phyloP scores from a whole-genome alignment of 2,329 filamentous ascomycete genomes.

The Chrysosporium keratinophilum region DNA sequence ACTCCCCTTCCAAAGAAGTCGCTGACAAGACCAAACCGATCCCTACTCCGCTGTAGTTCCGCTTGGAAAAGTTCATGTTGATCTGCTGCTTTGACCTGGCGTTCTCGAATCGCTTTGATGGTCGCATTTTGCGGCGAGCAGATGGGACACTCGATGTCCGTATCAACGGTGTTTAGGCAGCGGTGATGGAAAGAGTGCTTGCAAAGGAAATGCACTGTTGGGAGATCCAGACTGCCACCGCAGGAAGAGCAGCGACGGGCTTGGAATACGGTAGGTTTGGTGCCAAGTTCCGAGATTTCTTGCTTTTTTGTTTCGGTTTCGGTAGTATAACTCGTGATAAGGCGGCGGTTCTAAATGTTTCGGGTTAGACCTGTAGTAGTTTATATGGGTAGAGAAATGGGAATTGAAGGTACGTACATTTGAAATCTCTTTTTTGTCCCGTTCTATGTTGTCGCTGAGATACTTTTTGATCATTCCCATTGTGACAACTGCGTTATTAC shows the following conservation, averaged over 20 bases:
- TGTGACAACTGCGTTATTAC: constrained; percentile 69
- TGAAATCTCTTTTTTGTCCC: constrained; percentile 76
- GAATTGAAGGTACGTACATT: constrained; percentile 29
- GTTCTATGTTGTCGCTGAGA: constrained; percentile 74
- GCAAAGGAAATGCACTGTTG: constrained; percentile 90
- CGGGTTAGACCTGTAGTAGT: constrained; percentile 1
- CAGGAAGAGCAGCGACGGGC: constrained; percentile 81
- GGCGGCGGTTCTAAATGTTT: constrained; percentile 53
- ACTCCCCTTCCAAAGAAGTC: constrained; percentile 94
- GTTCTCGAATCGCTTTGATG: constrained; percentile 72
- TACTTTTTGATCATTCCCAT: constrained; percentile 98
- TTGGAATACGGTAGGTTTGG: constrained; percentile 80
- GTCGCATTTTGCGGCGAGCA: constrained; percentile 78
- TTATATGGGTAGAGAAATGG: not conserved
- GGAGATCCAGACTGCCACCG: constrained; percentile 66
- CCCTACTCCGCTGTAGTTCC: constrained; percentile 64
- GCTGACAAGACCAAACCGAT: constrained; percentile 80
- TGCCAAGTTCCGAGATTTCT: constrained; percentile 66
- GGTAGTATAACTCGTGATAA: constrained; percentile 70
- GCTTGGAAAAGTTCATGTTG: constrained; percentile 82
- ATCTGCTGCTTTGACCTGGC: constrained; percentile 76
- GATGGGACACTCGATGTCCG: constrained; percentile 68
- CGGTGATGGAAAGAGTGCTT: constrained; percentile 94
- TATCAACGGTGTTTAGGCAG: constrained; percentile 61
- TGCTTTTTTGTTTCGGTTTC: constrained; percentile 71